Conservation (phyloP, 148 eudicot genomes). For the Camellia sinensis region DNA sequence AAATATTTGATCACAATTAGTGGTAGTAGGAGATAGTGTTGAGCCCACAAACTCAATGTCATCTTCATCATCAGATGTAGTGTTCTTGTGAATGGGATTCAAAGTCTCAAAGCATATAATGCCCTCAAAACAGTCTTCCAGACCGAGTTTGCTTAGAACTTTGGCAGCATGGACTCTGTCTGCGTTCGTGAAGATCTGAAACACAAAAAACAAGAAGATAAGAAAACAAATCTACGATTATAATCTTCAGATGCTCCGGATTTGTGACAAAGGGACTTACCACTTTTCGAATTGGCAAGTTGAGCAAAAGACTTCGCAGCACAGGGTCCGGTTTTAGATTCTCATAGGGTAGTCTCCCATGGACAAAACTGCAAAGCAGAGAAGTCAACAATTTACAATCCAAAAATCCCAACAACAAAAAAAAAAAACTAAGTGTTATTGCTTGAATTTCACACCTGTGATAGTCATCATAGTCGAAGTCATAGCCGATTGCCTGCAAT, state of each 20-base stretch:
- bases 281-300: slow-evolving; percentile 85
- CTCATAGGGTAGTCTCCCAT: slow-evolving; percentile 92
- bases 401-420: too few species aligned
- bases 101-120: slow-evolving; percentile 88
- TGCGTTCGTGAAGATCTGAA: slow-evolving; percentile 85
- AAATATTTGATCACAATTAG: slow-evolving; percentile 38
- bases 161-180: slow-evolving; percentile 63
- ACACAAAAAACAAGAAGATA: not conserved
- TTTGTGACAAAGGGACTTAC: slow-evolving; percentile 39
- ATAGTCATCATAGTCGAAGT: slow-evolving; percentile 88
- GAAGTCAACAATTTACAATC: too few species aligned
- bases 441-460: slow-evolving; percentile 25
- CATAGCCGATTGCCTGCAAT: slow-evolving; percentile 87
- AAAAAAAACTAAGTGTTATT: too few species aligned
- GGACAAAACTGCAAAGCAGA: slow-evolving; percentile 57
- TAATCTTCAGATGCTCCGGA: not conserved
- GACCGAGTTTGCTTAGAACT: slow-evolving; percentile 60
- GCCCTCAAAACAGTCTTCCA: slow-evolving; percentile 90
- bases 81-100: slow-evolving; percentile 63
- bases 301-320: slow-evolving; percentile 60
- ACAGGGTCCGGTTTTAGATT: slow-evolving; percentile 90
- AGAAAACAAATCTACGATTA: not conserved
- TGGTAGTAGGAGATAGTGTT: slow-evolving; percentile 3
- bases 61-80: slow-evolving; percentile 66
- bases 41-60: slow-evolving; percentile 59